phyloP scores from a whole-genome alignment of 2,329 filamentous ascomycete genomes.

The Emergomyces africanus region DNA sequence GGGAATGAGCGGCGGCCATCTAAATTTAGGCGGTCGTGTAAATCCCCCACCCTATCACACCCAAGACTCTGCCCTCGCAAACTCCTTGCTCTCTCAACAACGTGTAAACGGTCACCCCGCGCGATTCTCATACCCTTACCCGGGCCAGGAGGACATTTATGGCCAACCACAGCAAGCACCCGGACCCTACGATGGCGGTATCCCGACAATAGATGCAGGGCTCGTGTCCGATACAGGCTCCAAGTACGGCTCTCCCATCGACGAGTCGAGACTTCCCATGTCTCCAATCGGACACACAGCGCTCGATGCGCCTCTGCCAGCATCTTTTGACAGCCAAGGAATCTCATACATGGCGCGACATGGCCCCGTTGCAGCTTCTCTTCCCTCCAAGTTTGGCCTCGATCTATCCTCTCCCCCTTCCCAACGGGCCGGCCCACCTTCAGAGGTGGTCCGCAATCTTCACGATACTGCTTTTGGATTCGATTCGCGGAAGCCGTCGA shows the following conservation, averaged over 20 bases:
- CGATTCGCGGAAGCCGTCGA: slow-evolving; percentile 52
- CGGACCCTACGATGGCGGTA: slow-evolving; percentile 32
- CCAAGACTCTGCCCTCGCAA: slow-evolving; percentile 61
- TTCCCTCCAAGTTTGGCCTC: slow-evolving; percentile 81
- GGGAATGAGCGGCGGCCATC: slow-evolving; percentile 38
- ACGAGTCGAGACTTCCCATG: slow-evolving; percentile 62
- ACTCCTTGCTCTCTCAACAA: slow-evolving; percentile 54
- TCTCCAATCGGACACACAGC: slow-evolving; percentile 70
- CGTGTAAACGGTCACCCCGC: slow-evolving; percentile 40
- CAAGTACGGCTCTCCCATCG: slow-evolving; percentile 72
- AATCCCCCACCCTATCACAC: slow-evolving; percentile 50
- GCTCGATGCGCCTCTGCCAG: slow-evolving; percentile 80
- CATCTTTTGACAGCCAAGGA: slow-evolving; percentile 92
- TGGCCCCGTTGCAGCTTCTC: slow-evolving; percentile 81
- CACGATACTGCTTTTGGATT: slow-evolving; percentile 55
- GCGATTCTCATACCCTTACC: slow-evolving; percentile 29
- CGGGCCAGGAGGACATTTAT: slow-evolving; percentile 31
- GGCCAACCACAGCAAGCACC: slow-evolving; percentile 29
- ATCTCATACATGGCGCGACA: slow-evolving; percentile 84
- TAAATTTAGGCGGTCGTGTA: slow-evolving; percentile 54
- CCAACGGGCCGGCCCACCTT: slow-evolving; percentile 50
- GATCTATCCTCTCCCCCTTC: slow-evolving; percentile 60
- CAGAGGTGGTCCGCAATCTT: slow-evolving; percentile 48
- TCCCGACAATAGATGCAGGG: slow-evolving; percentile 46
- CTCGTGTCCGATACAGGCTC: slow-evolving; percentile 47